phyloP scores from a whole-genome alignment of 2,329 filamentous ascomycete genomes.

The Diplodia mutila region DNA sequence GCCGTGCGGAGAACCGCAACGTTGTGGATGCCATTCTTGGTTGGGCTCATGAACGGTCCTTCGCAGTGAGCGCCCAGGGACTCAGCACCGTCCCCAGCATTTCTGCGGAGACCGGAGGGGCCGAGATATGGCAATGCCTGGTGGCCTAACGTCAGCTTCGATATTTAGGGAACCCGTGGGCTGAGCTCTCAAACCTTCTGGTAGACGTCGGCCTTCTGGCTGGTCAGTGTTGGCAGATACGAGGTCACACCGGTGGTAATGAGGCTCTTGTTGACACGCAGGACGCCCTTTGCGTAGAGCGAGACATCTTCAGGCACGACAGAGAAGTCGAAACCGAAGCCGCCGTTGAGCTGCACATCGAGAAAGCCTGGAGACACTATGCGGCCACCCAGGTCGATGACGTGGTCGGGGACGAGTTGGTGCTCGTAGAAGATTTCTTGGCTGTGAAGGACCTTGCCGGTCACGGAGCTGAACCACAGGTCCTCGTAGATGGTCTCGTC shows the following conservation, averaged over 20 bases:
- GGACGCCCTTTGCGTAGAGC: slow-evolving; percentile 73
- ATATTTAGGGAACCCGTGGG: not conserved
- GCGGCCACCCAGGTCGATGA: slow-evolving; percentile 78
- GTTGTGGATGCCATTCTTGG: slow-evolving; percentile 87
- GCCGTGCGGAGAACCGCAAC: slow-evolving; percentile 69
- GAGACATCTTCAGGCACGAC: slow-evolving; percentile 69
- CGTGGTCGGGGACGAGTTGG: slow-evolving; percentile 69
- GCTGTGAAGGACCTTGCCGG: slow-evolving; percentile 78
- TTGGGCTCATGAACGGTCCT: slow-evolving; percentile 81
- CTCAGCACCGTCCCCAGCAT: slow-evolving; percentile 73
- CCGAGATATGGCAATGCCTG: slow-evolving; percentile 75
- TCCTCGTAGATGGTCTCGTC: slow-evolving; percentile 72
- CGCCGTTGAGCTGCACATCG: slow-evolving; percentile 89
- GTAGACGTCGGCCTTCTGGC: slow-evolving; percentile 80
- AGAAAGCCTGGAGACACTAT: slow-evolving; percentile 87
- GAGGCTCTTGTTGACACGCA: slow-evolving; percentile 70
- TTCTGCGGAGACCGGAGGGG: slow-evolving; percentile 65
- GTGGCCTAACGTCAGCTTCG: slow-evolving; percentile 22
- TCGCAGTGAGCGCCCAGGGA: slow-evolving; percentile 90
- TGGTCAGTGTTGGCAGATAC: slow-evolving; percentile 84
- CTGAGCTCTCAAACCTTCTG: slow-evolving; percentile 59
- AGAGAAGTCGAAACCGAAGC: slow-evolving; percentile 91
- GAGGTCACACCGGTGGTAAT: slow-evolving; percentile 83
- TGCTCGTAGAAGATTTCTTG: slow-evolving; percentile 70
- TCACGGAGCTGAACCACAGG: slow-evolving; percentile 83